A percentile compares a stretch with the other conserved stretches of the same genome.
These are phyloP conservation scores for Plasmopara muralis DNA, from an alignment of 352 stramenopile species.

Conservation along the genomic window DNA sequence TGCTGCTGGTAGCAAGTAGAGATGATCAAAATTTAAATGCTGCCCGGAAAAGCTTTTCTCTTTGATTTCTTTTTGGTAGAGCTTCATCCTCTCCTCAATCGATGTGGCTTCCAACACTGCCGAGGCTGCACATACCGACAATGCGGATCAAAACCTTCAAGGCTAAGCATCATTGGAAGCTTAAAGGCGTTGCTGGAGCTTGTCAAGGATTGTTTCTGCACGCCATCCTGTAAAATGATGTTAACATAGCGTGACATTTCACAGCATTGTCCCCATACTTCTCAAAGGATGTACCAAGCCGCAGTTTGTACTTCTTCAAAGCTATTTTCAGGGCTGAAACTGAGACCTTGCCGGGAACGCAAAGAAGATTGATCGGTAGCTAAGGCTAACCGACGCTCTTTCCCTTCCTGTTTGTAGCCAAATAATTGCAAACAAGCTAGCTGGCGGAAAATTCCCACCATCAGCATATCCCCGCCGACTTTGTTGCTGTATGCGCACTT, in stretches of 20 bases:
- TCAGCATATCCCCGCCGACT: background rate
- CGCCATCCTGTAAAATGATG: background rate
- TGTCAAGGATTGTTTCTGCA: background rate
- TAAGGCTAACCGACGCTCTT: background rate
- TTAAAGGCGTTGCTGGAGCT: background rate
- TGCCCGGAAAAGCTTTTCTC: background rate
- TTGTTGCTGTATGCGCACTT: background rate
- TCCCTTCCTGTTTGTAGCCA: background rate
- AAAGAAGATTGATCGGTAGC: background rate
- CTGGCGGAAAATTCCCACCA: background rate
- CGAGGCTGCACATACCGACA: background rate
- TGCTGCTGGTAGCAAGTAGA: background rate
- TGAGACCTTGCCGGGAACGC: background rate
- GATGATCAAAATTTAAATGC: background rate
- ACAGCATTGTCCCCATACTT: background rate
- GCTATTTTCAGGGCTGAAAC: background rate
- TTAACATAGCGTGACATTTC: background rate
- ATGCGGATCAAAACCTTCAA: background rate
- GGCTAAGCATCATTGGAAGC: background rate
- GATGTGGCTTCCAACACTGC: background rate
- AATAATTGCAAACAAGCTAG: background rate
- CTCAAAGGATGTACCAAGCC: background rate
- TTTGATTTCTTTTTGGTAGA: background rate
- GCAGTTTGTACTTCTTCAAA: background rate
- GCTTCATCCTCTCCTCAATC: background rate